Percentiles rank a stretch among this genome's conserved stretches.
Evolutionary conservation across 306 rosid species (phyloP).

Genomic region (Alnus rubra): DNA sequence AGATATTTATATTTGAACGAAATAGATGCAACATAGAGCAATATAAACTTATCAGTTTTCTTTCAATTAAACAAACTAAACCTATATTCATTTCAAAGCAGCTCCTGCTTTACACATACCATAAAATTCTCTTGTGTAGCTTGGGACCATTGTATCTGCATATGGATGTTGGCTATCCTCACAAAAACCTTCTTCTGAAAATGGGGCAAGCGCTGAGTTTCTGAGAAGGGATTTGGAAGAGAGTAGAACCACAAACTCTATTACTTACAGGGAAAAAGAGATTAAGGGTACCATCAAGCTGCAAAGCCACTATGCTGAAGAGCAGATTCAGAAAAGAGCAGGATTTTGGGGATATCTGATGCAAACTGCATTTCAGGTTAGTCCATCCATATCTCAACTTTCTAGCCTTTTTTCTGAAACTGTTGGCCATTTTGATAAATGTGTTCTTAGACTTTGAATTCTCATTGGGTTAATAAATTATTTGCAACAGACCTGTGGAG

Average conservation of each 20-base stretch:
- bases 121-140: conserved; percentile 35
- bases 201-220: conserved; percentile 34
- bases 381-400: conserved; percentile 10
- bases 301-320: conserved; percentile 42
- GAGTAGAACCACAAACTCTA: conserved; percentile 14
- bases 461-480: conserved; percentile 24
- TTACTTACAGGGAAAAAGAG: conserved; percentile 24
- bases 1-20: neutral
- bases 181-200: conserved; percentile 32
- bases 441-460: neutral
- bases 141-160: conserved; percentile 73
- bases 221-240: conserved; percentile 46
- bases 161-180: conserved; percentile 60
- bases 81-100: neutral
- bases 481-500: conserved; percentile 71
- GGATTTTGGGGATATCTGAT: conserved; percentile 75
- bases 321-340: conserved; percentile 47
- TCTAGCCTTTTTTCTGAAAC: neutral
- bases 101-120: conserved; percentile 11
- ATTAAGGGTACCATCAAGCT: conserved; percentile 36
- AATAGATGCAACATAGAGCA: neutral
- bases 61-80: neutral
- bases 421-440: neutral
- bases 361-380: conserved; percentile 64
- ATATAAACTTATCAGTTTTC: neutral